Evolutionary conservation across 805 yeast genomes (phyloP).

Genomic region (Yamadazyma phyllophila): DNA sequence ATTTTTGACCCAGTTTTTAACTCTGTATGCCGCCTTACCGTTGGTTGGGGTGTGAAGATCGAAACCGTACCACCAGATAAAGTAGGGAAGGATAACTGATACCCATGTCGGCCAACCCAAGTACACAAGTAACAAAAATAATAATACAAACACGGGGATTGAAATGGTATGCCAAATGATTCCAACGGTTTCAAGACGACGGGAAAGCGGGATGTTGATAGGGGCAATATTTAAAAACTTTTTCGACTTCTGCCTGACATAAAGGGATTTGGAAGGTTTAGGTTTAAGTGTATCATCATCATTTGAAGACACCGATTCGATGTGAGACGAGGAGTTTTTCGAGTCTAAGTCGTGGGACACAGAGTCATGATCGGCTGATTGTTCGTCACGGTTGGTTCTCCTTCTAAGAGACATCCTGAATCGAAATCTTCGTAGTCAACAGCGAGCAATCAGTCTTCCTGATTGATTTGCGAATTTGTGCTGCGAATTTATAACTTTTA

Average conservation of each 20-base stretch:
- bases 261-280: neutral
- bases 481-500: too few relatives aligned
- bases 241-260: neutral
- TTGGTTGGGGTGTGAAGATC: constrained; percentile 71
- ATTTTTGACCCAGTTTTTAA: constrained; percentile 56
- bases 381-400: too few relatives aligned
- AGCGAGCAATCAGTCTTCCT: too few relatives aligned
- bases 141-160: constrained; percentile 54
- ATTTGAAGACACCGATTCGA: too few relatives aligned
- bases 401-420: too few relatives aligned
- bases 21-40: constrained; percentile 63
- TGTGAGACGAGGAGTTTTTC: too few relatives aligned
- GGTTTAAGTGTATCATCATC: neutral
- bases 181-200: constrained; percentile 65
- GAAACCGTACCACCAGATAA: constrained; percentile 49
- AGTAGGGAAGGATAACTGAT: constrained; percentile 56
- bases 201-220: constrained; percentile 49
- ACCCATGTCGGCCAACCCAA: constrained; percentile 69
- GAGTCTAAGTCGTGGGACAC: too few relatives aligned
- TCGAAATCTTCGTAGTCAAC: too few relatives aligned
- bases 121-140: constrained; percentile 50
- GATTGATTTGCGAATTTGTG: too few relatives aligned
- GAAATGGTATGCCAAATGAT: constrained; percentile 74
- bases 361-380: too few relatives aligned
- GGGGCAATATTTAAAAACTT: constrained; percentile 48